Evolutionary conservation across 352 stramenopile species (phyloP).

Genomic region (Globisporangium nagaii): DNA sequence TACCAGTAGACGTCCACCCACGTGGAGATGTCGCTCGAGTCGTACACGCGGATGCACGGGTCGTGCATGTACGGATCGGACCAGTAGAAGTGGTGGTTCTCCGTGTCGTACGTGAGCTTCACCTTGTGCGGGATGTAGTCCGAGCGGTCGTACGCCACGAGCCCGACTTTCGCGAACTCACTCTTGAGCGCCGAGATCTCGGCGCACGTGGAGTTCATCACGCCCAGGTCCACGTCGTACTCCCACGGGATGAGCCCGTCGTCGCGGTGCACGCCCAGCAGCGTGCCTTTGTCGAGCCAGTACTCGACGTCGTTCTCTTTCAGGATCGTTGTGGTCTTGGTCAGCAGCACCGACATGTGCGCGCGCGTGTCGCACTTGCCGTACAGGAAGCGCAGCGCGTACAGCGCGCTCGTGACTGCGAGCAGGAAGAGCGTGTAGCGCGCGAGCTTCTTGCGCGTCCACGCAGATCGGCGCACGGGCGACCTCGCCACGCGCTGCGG

Average conservation of each 20-base stretch:
- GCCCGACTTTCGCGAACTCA: slow-evolving; percentile 51
- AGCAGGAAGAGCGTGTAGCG: slow-evolving; percentile 28
- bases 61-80: slow-evolving; percentile 69
- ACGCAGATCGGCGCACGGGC: slow-evolving; percentile 10
- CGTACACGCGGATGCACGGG: slow-evolving; percentile 73
- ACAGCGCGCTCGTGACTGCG: slow-evolving; percentile 20
- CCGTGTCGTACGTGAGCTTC: slow-evolving; percentile 80
- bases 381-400: slow-evolving; percentile 52
- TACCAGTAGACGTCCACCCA: slow-evolving; percentile 86
- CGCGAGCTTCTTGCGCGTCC: slow-evolving; percentile 18
- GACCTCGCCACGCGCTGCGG: slow-evolving; percentile 14
- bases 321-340: slow-evolving; percentile 57
- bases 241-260: slow-evolving; percentile 73
- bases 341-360: slow-evolving; percentile 64
- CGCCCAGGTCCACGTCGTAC: slow-evolving; percentile 76
- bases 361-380: slow-evolving; percentile 69
- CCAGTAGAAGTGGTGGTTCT: slow-evolving; percentile 80
- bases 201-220: slow-evolving; percentile 67
- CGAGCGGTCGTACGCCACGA: slow-evolving; percentile 59
- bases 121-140: slow-evolving; percentile 78
- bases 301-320: slow-evolving; percentile 68
- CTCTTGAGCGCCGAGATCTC: slow-evolving; percentile 64
- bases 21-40: slow-evolving; percentile 42
- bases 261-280: slow-evolving; percentile 65
- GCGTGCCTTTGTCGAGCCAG: slow-evolving; percentile 79